Evolutionary conservation across 2,329 filamentous ascomycete genomes (phyloP), one percentile per base, ranked within the genome.

Genomic region (Exophiala bonariae): DNA sequence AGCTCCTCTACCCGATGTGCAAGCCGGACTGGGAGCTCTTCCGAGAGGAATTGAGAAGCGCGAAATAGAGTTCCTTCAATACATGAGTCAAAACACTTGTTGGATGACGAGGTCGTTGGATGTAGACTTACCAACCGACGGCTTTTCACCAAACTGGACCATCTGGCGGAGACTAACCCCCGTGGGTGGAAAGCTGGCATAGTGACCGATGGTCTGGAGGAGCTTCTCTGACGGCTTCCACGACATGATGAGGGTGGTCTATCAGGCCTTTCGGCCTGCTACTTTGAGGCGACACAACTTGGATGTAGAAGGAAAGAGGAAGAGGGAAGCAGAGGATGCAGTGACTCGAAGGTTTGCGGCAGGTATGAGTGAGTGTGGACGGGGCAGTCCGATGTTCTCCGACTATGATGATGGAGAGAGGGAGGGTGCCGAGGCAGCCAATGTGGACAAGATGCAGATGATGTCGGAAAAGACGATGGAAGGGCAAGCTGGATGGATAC

Each of bases 131-230:
- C 89, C 89, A 61, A 85, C 88, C 13, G 91, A 96, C 43, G 92
- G 91, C 68, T 84, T 88, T 75, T 96, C 90, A 65, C 92, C 92
- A 69, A 97, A 97, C 70, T 97, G 92, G 49, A 97, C 92, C 93
- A 99, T 99, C 79, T 99, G 93, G 68, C 93, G 83, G 71, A 99
- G 79, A 67, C 91, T 96, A 62, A 95, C 88, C 63, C 93, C 93
- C 11, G 93, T 99, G 52, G 93, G 93, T 57, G 93, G 93, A 71
- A 97, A 99, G 72, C 84, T 89, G 69, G 90, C 89, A 80, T 96
- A 96, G 74, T 96, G 90, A 71, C 86, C 84, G 85, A 96, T 96
- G 77, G 87, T 96, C 62, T 93, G 87, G 89, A 96, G 93, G 83
- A 97, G 74, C 74, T 82, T 81, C 71, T 91, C 87, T 55, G 87